Evolutionary conservation across 2,329 filamentous ascomycete genomes (phyloP).

Genomic region (Beauveria rudraprayagi): DNA sequence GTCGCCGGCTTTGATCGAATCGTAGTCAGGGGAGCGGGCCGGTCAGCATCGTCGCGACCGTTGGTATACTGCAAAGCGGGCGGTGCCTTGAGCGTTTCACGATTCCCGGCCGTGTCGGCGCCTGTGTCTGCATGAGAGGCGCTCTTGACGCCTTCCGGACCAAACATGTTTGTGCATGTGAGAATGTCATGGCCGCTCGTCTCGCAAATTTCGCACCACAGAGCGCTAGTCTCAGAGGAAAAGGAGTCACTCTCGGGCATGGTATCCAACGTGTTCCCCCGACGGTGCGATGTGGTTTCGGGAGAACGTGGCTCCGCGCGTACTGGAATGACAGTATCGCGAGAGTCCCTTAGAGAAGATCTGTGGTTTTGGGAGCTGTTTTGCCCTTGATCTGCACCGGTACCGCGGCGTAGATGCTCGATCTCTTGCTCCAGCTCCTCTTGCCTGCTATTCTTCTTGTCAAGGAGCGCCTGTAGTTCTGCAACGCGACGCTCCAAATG

Average conservation of each 20-base stretch:
- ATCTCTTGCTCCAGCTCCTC: slow-evolving; percentile 82
- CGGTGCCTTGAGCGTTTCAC: slow-evolving; percentile 32
- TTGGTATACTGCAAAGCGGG: slow-evolving; percentile 4
- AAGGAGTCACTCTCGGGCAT: slow-evolving; percentile 64
- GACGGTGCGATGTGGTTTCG: slow-evolving; percentile 38
- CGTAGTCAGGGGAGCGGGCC: slow-evolving; percentile 49
- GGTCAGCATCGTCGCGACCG: slow-evolving; percentile 32
- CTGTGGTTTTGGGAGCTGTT: slow-evolving; percentile 38
- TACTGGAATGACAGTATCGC: slow-evolving; percentile 54
- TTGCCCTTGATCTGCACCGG: slow-evolving; percentile 21
- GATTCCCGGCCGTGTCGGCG: slow-evolving; percentile 26
- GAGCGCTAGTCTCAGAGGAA: slow-evolving; percentile 62
- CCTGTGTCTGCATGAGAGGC: slow-evolving; percentile 19
- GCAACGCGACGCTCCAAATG: slow-evolving; percentile 73
- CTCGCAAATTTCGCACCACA: slow-evolving; percentile 96
- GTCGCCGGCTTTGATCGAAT: slow-evolving; percentile 36
- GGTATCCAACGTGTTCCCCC: slow-evolving; percentile 51
- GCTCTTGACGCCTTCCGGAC: slow-evolving; percentile 32
- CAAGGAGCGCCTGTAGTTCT: slow-evolving; percentile 65
- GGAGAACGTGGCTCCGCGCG: slow-evolving; percentile 40
- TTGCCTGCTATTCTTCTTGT: slow-evolving; percentile 65
- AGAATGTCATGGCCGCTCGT: slow-evolving; percentile 86
- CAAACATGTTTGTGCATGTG: slow-evolving; percentile 87
- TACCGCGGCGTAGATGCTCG: slow-evolving; percentile 51
- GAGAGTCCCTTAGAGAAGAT: slow-evolving; percentile 57